phyloP scores from a whole-genome alignment of 177 flowering plant species.

The Vitis hybrid region DNA sequence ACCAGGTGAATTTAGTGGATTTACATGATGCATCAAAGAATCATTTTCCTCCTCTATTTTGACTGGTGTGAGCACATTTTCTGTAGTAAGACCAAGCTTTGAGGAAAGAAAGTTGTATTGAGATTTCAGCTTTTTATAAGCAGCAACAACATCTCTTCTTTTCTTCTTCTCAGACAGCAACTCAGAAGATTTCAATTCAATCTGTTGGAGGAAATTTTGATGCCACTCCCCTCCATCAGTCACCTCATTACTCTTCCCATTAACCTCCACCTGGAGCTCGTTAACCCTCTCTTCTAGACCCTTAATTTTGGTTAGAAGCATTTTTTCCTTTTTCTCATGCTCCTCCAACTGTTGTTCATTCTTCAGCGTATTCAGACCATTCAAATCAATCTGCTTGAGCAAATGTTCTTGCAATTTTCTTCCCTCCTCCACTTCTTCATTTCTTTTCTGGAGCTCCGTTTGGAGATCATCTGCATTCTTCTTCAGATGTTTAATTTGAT shows the following conservation, averaged over 20 bases:
- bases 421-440: no score
- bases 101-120: slow-evolving; percentile 51
- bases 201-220: slow-evolving; percentile 39
- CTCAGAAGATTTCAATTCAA: slow-evolving; percentile 40
- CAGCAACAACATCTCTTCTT: slow-evolving; percentile 25
- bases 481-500: no score
- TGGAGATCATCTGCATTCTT: no score
- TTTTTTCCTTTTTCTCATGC: no score
- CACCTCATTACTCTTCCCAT: slow-evolving; percentile 28
- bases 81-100: slow-evolving; percentile 44
- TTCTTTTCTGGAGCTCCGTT: no score
- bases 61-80: slow-evolving; percentile 26
- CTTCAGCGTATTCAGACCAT: no score
- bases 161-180: slow-evolving; percentile 46
- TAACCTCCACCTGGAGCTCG: slow-evolving; percentile 37
- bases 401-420: no score
- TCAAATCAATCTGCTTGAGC: no score
- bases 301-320: neutral
- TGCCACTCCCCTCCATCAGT: slow-evolving; percentile 30
- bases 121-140: slow-evolving; percentile 65
- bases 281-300: slow-evolving; percentile 33
- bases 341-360: no score
- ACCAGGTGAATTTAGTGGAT: slow-evolving; percentile 31
- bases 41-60: slow-evolving; percentile 33
- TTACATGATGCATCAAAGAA: slow-evolving; percentile 23